phyloP scores from a whole-genome alignment of 768 basidiomycete genomes.

The Suillus subalutaceus region DNA sequence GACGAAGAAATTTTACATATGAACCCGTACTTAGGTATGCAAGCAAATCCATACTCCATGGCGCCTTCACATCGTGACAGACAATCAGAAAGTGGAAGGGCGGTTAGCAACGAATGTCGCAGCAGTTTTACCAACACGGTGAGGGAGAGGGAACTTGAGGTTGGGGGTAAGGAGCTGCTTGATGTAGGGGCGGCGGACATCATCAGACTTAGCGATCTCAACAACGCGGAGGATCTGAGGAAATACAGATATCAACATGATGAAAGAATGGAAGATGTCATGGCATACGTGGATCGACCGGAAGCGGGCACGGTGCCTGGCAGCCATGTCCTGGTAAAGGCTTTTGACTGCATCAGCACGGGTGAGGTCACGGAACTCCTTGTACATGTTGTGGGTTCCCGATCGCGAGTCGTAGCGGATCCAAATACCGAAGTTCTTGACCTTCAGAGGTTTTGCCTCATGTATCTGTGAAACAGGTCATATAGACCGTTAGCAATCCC shows the following conservation, averaged over 20 bases:
- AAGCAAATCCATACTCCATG: neutral
- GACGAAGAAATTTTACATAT: constrained; percentile 7
- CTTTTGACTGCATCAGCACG: constrained; percentile 95
- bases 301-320: constrained; percentile 98
- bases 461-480: constrained; percentile 71
- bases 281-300: constrained; percentile 90
- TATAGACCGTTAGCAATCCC: constrained; percentile 56
- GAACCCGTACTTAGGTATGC: constrained; percentile 5
- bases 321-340: constrained; percentile 99
- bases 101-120: constrained; percentile 82
- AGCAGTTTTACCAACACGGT: constrained; percentile 78
- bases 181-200: constrained; percentile 96
- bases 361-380: constrained; percentile 95
- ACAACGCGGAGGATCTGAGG: constrained; percentile 95
- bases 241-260: constrained; percentile 5
- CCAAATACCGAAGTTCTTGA: constrained; percentile 99
- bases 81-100: constrained; percentile 67
- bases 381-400: constrained; percentile 99
- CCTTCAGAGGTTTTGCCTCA: constrained; percentile 96
- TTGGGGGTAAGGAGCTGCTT: constrained; percentile 89
- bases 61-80: neutral
- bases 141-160: constrained; percentile 97
- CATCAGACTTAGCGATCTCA: constrained; percentile 90
- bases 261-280: neutral
- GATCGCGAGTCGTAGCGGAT: constrained; percentile 99